Evolutionary conservation across 2,329 filamentous ascomycete species (phyloP).

Genomic region (Aspergillus sojae): DNA sequence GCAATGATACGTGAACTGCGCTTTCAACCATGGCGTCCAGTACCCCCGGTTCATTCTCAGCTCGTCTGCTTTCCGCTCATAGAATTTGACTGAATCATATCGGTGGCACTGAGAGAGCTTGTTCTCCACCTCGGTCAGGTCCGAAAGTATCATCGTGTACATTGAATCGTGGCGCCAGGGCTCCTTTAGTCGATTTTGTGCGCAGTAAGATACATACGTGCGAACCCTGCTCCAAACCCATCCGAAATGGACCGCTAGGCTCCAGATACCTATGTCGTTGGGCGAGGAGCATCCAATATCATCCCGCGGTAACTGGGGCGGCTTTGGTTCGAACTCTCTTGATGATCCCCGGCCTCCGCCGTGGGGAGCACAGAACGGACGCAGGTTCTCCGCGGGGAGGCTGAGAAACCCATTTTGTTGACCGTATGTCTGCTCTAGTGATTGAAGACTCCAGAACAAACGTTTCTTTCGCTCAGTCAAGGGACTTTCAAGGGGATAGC

Average conservation of each 20-base stretch:
- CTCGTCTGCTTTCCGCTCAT: constrained; percentile 52
- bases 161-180: constrained; percentile 57
- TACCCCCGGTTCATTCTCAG: constrained; percentile 50
- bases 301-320: constrained; percentile 50
- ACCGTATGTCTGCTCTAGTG: constrained; percentile 55
- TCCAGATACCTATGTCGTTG: constrained; percentile 55
- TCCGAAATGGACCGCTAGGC: constrained; percentile 51
- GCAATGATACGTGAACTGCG: constrained; percentile 57
- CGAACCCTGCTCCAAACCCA: constrained; percentile 54
- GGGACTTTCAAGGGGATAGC: constrained; percentile 41
- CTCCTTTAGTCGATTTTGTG: constrained; percentile 51
- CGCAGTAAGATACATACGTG: constrained; percentile 53
- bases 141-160: constrained; percentile 54
- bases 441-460: constrained; percentile 56
- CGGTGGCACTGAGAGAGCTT: constrained; percentile 53
- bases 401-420: constrained; percentile 50
- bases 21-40: constrained; percentile 56
- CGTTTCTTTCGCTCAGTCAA: constrained; percentile 51
- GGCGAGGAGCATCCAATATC: constrained; percentile 46
- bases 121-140: constrained; percentile 55
- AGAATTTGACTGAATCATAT: constrained; percentile 57
- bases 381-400: constrained; percentile 46
- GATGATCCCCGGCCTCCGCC: constrained; percentile 20
- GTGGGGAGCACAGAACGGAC: constrained; percentile 34
- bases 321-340: constrained; percentile 34